A percentile compares a stretch with the other conserved stretches of the same genome.
phyloP scores from a whole-genome alignment of 2,329 filamentous ascomycete genomes.

The Massarina eburnea region DNA sequence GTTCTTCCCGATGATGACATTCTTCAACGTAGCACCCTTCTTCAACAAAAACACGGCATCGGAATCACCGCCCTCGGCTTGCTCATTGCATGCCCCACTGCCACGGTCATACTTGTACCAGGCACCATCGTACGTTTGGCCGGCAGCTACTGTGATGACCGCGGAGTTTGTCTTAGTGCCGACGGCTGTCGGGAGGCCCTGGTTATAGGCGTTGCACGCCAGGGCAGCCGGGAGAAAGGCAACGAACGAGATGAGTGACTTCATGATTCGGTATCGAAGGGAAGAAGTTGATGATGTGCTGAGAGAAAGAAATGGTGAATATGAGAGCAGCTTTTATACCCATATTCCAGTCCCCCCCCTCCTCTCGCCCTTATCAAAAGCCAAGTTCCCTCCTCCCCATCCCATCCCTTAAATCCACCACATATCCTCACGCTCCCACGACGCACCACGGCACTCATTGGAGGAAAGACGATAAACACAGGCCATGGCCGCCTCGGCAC shows the following conservation, averaged over 20 bases:
- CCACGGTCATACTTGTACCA: constrained; percentile 31
- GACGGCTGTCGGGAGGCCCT: constrained; percentile 25
- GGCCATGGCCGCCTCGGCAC: too few species aligned
- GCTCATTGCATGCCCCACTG: constrained; percentile 25
- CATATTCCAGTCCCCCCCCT: too few species aligned
- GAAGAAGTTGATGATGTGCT: background rate
- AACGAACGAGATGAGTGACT: constrained; percentile 2
- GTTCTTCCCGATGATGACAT: constrained; percentile 56
- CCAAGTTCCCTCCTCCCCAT: too few species aligned
- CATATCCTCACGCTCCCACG: too few species aligned
- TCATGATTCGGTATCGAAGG: background rate
- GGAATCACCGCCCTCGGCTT: constrained; percentile 22
- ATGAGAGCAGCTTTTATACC: too few species aligned
- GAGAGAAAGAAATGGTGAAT: too few species aligned
- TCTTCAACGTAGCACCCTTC: constrained; percentile 52
- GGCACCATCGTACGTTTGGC: constrained; percentile 23
- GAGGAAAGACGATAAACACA: too few species aligned
- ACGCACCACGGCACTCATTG: too few species aligned
- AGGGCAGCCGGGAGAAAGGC: constrained; percentile 23
- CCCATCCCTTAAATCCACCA: too few species aligned
- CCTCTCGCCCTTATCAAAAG: too few species aligned
- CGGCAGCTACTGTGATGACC: constrained; percentile 26
- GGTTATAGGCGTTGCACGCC: constrained; percentile 28
- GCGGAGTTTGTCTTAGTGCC: constrained; percentile 30
- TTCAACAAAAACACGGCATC: constrained; percentile 56